Base-by-base conservation (phyloP, 192 early-diverging fungal species). In the Coemansia sp. region DNA sequence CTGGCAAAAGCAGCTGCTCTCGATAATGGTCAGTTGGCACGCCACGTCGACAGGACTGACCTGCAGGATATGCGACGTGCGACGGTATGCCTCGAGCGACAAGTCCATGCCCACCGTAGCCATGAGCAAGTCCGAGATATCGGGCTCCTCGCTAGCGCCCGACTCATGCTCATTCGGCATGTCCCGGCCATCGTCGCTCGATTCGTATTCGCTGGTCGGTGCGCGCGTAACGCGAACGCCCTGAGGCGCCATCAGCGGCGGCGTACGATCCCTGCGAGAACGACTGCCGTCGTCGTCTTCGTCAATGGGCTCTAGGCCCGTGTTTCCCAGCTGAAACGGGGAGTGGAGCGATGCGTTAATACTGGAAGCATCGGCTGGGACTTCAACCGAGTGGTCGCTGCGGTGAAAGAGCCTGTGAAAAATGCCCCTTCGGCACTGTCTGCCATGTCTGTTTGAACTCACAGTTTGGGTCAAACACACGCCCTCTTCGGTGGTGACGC, bases 1-100 rank as follows among this genome's bases (percentile, higher is more conserved):
- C 51, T 84, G 84, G 57, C 74, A 74, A 63, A 87, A 94, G 66
- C 87, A 78, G 63, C 76, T 84, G 63, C 83, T 84, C 44, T 92
- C 89, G 84, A 93, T 86, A n/a, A 95, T 84, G 9, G 94, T 95
- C 48, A 94, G 73, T 73, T 95, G 94, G 46, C 93, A 84, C 0
- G 94, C 94, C 3, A 94, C 79, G 70, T 95, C 93, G 3, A 89
- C 48, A 2, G 94, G 87, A 33, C 89, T 89, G 35, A 95, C 68
- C n/a, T 94, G 90, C 34, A 90, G 80, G 66, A 77, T 84, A 68
- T 71, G 78, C 79, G 79, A 73, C 66, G 81, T 86, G 33, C 83
- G 79, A n/a, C 89, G 88, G 62, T 87, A 86, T 29, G 85, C 73
- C 67, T 89, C 83, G 27, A 87, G 74, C 21, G 81, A 79, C 41